These are phyloP conservation scores for Salicornia ramosissima DNA, from an alignment of 148 eudicot species.

Conservation along the genomic window DNA sequence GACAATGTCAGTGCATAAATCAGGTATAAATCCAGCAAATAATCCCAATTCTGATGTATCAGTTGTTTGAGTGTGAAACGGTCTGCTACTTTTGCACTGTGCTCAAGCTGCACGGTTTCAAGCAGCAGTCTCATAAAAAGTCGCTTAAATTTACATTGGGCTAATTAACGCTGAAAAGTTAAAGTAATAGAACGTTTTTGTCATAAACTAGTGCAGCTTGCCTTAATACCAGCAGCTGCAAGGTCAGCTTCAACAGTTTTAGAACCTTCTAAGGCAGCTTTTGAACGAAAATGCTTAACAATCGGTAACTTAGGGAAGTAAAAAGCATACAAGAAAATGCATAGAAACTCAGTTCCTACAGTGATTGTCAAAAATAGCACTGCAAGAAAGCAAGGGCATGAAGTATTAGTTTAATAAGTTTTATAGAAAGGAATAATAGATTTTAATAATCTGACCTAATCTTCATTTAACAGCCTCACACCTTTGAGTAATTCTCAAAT, in stretches of 20 bases:
- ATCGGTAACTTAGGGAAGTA: conserved; percentile 53
- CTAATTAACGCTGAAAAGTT: not conserved
- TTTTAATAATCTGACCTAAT: too few relatives aligned
- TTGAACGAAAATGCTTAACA: conserved; percentile 52
- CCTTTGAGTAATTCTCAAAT: too few relatives aligned
- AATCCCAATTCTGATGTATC: conserved; percentile 47
- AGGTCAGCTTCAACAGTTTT: conserved; percentile 56
- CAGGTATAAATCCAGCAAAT: conserved; percentile 46
- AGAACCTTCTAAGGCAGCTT: conserved; percentile 60
- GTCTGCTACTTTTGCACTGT: conserved; percentile 19
- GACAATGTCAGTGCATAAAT: conserved; percentile 64
- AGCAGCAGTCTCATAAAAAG: not conserved
- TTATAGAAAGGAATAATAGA: too few relatives aligned
- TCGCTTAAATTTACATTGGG: not conserved
- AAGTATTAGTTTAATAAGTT: not conserved
- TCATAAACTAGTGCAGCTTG: conserved; percentile 12
- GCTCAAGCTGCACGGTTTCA: conserved; percentile 27
- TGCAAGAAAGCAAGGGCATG: conserved; percentile 20
- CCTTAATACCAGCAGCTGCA: conserved; percentile 51
- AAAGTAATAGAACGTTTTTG: not conserved
- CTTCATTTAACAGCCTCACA: too few relatives aligned
- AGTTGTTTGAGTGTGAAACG: conserved; percentile 49
- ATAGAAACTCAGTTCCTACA: conserved; percentile 39
- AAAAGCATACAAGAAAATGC: conserved; percentile 46
- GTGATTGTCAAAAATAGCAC: conserved; percentile 51